Evolutionary conservation across 73 alveolate genomes (phyloP), one percentile per base, ranked within the genome.

Genomic region (Tetrahymena malaccensis): DNA sequence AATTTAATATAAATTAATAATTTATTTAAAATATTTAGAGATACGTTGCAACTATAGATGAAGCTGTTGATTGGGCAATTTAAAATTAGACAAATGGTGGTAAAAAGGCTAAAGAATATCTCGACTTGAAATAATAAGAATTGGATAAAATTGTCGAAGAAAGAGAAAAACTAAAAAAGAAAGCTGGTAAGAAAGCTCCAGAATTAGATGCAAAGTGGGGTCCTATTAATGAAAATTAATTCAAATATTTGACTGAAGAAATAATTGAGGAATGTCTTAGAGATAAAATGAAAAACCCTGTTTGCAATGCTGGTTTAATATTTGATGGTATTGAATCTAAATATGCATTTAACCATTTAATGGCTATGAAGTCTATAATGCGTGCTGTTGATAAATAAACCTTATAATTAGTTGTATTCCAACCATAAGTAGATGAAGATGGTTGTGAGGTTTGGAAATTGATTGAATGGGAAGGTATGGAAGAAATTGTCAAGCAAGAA

Each of bases 241-340:
- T 96, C 97, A 99, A 97, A 85, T 95, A 96, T 94, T 94, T 99
- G 22, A 97, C 99, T 85, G 98, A 98, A 94, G 99, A 98, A 89
- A 89, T 98, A 57, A 96, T 99, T 22, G 97, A 89, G 93, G 98
- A 98, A 96, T 94, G 98, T 94, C 93, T 99, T 43, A 94, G 94
- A 84, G 99, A 98, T 94, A 97, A 99, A 94, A 94, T 98, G 94
- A 95, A 96, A 50, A 97, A 96, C 58, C 99, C 96, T 95, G 99
- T 98, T 96, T 99, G 99, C 96, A 98, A 98, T 40, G 99, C 99
- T 22, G 99, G 99, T 21, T 99, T 96, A 34, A 98, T 99, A 22
- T 98, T 99, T 96, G 99, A 99, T 96, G 98, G 98, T 96, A 94
- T 99, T 43, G 96, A 96, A 57, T 89, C 99, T 40, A 98, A 98